phyloP scores from a whole-genome alignment of 768 basidiomycete species.

The Tulasnella sp. region DNA sequence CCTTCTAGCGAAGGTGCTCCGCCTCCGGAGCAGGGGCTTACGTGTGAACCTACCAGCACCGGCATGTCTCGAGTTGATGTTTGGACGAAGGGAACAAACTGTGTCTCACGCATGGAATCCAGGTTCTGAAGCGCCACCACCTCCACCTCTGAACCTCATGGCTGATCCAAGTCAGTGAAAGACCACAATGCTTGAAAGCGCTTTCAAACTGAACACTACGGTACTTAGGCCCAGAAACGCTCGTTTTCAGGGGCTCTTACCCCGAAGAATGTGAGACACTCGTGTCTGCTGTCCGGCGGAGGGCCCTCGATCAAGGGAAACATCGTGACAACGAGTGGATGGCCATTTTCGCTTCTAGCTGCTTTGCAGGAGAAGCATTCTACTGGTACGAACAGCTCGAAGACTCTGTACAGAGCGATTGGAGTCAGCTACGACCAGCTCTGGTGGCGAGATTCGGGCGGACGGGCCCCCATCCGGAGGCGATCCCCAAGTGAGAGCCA shows the following conservation, averaged over 20 bases:
- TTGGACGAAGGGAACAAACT: too few species aligned
- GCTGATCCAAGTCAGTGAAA: too few species aligned
- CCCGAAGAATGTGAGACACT: not conserved
- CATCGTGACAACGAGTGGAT: conserved; percentile 12
- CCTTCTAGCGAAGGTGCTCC: too few species aligned
- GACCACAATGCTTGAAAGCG: too few species aligned
- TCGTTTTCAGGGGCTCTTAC: not conserved
- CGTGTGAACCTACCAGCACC: too few species aligned
- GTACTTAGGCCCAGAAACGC: not conserved
- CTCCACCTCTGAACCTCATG: too few species aligned
- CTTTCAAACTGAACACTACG: not conserved
- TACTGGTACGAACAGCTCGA: conserved; percentile 14
- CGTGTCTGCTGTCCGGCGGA: not conserved
- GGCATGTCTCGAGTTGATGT: too few species aligned
- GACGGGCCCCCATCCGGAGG: not conserved
- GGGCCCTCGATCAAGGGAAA: not conserved
- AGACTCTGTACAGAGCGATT: not conserved
- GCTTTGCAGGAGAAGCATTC: conserved; percentile 1
- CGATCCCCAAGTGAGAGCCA: not conserved
- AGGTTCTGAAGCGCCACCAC: too few species aligned
- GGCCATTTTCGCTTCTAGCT: not conserved
- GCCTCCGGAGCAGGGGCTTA: too few species aligned
- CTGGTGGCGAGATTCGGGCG: not conserved
- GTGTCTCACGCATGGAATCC: too few species aligned
- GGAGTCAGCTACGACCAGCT: not conserved